Base-by-base conservation (phyloP, 257 asterid genomes). In the Fraxinus americana region DNA sequence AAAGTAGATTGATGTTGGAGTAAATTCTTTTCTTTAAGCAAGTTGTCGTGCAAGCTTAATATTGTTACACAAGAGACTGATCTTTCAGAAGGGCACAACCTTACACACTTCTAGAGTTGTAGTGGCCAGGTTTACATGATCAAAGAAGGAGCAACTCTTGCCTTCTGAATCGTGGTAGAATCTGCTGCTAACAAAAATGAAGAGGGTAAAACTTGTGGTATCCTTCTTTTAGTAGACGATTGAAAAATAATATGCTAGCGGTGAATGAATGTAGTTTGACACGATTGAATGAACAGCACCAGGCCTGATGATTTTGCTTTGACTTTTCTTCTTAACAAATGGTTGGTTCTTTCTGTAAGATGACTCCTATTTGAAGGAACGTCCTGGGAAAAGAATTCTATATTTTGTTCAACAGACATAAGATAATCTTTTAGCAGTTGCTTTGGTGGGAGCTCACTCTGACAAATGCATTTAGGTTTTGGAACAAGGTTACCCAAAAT, bases 261-360 rank as follows among this genome's bases (percentile, higher is more conserved):
- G 52, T 17, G 65, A 19, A 8, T 17, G 11, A 54, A 54, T 54
- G 27, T 14, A 43, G 4, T 35, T 70, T 8, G 43, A 38, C 45
- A 21, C 41, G 63, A 29, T 38, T 52, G 63, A 34, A 21, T 36
- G 71, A 10, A 59, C 21, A 17, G 32, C n/a, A 75, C 45, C 14
- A 6, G 45, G 41, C 32, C 34, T 65, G 79, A 65, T 65, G 73
- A 45, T 39, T 65, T 38, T 7, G 32, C 67, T 59, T 73, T n/a
- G 21, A 23, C 57, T 74, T 57, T 54, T 11, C 34, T 54, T 43
- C 4, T 17, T 17, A 17, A 54, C 4, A 19, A 54, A 17, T 29
- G 65, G 65, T 29, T 54, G 65, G 10, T 54, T 52, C 25, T 6
- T 54, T 54, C n/a, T 19, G 65, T 7, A 54, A 1, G 25, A 17